Evolutionary conservation across 2,329 filamentous ascomycete species (phyloP).

Genomic region (Magnaporthiopsis incrustans): DNA sequence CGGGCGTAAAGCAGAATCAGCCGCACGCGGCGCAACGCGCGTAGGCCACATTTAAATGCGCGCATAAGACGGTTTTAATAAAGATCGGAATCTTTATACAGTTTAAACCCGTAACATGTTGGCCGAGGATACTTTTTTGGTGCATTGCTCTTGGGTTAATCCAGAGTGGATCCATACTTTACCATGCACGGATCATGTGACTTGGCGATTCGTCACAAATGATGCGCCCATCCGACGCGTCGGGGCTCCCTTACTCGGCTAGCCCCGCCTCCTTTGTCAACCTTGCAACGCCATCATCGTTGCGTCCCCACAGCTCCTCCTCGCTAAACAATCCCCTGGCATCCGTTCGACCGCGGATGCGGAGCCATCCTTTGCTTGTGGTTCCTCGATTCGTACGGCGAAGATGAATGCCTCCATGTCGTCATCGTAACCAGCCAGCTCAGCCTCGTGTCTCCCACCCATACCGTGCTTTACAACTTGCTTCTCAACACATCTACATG

Average conservation of each 20-base stretch:
- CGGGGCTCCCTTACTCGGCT: background rate
- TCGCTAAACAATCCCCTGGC: too few species aligned
- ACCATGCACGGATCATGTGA: background rate
- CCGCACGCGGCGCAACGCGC: too few species aligned
- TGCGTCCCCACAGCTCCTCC: background rate
- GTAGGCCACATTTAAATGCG: too few species aligned
- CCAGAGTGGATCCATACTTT: too few species aligned
- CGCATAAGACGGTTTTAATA: too few species aligned
- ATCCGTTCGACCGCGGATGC: too few species aligned
- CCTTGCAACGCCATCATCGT: background rate
- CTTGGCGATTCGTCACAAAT: background rate
- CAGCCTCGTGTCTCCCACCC: background rate
- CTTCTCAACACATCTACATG: background rate
- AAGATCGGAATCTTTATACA: too few species aligned
- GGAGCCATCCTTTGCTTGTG: background rate
- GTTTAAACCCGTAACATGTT: too few species aligned
- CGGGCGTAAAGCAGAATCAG: too few species aligned
- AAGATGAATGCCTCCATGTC: background rate
- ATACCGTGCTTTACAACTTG: background rate
- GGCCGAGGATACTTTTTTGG: too few species aligned
- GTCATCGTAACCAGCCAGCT: background rate
- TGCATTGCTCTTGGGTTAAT: too few species aligned
- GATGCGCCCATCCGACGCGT: background rate
- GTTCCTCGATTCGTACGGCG: background rate
- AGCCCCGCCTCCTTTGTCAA: background rate